Evolutionary conservation across 2,329 filamentous ascomycete genomes (phyloP).

Genomic region (Samsoniella hepiali): DNA sequence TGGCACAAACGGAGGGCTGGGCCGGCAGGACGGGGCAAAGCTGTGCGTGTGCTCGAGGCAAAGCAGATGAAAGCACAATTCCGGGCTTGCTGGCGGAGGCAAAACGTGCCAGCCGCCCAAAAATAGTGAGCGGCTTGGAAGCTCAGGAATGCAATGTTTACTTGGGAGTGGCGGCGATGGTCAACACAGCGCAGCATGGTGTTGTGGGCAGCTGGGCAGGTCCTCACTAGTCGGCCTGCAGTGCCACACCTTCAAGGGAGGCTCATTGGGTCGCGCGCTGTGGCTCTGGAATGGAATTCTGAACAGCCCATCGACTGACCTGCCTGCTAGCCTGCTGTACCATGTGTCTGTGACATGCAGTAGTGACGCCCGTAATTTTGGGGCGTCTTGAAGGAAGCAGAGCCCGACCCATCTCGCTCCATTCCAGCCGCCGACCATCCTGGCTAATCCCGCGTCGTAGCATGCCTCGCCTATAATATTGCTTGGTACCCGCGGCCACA

Average conservation of each 20-base stretch:
- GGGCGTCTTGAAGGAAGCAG: slow-evolving; percentile 12
- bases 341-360: slow-evolving; percentile 11
- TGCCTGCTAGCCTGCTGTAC: background rate
- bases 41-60: background rate
- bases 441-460: background rate
- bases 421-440: slow-evolving; percentile 27
- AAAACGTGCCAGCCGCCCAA: slow-evolving; percentile 18
- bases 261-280: slow-evolving; percentile 7
- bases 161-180: slow-evolving; percentile 16
- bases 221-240: background rate
- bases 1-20: slow-evolving; percentile 14
- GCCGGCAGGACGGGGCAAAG: slow-evolving; percentile 2
- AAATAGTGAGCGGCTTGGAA: slow-evolving; percentile 19
- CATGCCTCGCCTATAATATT: slow-evolving; percentile 13
- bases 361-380: background rate
- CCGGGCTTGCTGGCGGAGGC: slow-evolving; percentile 6
- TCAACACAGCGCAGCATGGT: slow-evolving; percentile 19
- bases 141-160: slow-evolving; percentile 23
- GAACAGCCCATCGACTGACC: background rate
- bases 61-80: slow-evolving; percentile 6
- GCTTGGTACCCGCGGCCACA: background rate
- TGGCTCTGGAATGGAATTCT: slow-evolving; percentile 17
- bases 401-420: slow-evolving; percentile 25
- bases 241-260: slow-evolving; percentile 14
- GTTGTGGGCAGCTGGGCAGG: slow-evolving; percentile 10